A percentile compares a stretch with the other conserved stretches of the same genome.
Evolutionary conservation across 768 basidiomycete genomes (phyloP).

Genomic region (Tubosaeta sp.): DNA sequence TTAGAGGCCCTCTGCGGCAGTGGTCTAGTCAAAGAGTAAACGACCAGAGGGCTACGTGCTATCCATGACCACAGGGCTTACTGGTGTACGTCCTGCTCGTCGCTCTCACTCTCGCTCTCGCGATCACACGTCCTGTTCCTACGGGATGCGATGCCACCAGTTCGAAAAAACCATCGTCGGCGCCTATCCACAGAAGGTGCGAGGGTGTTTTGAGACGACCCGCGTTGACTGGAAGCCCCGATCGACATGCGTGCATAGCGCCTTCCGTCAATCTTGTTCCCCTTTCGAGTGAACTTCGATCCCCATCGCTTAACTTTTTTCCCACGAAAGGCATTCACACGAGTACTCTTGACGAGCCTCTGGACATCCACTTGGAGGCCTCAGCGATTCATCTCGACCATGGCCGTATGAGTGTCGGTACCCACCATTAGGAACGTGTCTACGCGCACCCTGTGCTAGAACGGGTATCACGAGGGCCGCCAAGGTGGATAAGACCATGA

Average conservation of each 20-base stretch:
- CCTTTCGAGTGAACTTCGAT: conserved; percentile 4
- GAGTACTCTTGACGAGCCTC: conserved; percentile 4
- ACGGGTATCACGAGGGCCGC: neutral
- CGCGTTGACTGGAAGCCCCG: conserved; percentile 6
- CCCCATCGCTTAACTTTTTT: conserved; percentile 4
- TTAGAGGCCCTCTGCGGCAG: conserved; percentile 8
- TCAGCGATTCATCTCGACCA: neutral
- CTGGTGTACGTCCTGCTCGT: conserved; percentile 2
- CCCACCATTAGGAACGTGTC: conserved; percentile 12
- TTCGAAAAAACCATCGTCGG: conserved; percentile 13
- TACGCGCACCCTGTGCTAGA: conserved; percentile 9
- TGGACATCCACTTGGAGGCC: conserved; percentile 9
- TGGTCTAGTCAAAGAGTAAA: conserved; percentile 7
- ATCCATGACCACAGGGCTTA: conserved; percentile 1
- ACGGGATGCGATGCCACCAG: conserved; percentile 7
- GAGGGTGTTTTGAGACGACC: neutral
- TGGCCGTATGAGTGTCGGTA: neutral
- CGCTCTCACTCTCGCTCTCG: neutral
- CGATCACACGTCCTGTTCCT: neutral
- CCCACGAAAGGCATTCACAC: neutral
- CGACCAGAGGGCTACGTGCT: neutral
- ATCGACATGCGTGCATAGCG: conserved; percentile 20
- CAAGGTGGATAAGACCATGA: neutral
- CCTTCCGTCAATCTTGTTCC: neutral
- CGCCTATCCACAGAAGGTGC: conserved; percentile 1